phyloP scores from a whole-genome alignment of 2,329 filamentous ascomycete genomes.

The Fusarium sp. region DNA sequence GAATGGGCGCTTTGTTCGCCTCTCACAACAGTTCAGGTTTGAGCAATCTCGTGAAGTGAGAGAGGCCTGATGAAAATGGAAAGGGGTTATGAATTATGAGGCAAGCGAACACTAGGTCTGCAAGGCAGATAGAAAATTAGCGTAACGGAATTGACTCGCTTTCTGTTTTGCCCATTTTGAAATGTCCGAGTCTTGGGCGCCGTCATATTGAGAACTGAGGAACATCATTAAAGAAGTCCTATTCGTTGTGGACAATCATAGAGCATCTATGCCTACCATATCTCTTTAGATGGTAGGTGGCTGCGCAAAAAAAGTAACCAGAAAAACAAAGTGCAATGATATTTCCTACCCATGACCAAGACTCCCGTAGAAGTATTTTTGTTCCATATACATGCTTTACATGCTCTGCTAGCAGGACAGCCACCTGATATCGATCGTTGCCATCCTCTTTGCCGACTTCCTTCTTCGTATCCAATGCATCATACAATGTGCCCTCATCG shows the following conservation, averaged over 20 bases:
- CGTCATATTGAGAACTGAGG: no score
- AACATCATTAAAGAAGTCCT: not conserved
- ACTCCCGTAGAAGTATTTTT: slow-evolving; percentile 41
- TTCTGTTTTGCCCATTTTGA: not conserved
- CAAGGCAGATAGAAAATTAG: not conserved
- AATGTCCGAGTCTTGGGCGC: not conserved
- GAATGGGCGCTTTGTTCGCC: not conserved
- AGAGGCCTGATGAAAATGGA: not conserved
- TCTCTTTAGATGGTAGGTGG: not conserved
- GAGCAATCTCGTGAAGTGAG: not conserved
- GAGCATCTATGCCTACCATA: not conserved
- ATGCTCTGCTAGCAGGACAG: slow-evolving; percentile 37
- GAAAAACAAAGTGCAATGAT: slow-evolving; percentile 41
- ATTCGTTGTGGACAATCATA: not conserved
- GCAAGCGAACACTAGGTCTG: not conserved
- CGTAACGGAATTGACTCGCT: not conserved
- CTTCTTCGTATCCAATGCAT: slow-evolving; percentile 23
- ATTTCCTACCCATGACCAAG: slow-evolving; percentile 45
- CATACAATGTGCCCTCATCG: slow-evolving; percentile 29
- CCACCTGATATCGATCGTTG: slow-evolving; percentile 13
- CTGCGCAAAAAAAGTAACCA: not conserved
- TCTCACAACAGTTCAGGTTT: not conserved
- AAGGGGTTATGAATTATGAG: not conserved
- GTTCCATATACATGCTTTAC: slow-evolving; percentile 41
- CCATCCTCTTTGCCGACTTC: not conserved